Evolutionary conservation across 2,329 filamentous ascomycete genomes (phyloP), one percentile per base, ranked within the genome.

Genomic region (Teratosphaeriaceae sp.): DNA sequence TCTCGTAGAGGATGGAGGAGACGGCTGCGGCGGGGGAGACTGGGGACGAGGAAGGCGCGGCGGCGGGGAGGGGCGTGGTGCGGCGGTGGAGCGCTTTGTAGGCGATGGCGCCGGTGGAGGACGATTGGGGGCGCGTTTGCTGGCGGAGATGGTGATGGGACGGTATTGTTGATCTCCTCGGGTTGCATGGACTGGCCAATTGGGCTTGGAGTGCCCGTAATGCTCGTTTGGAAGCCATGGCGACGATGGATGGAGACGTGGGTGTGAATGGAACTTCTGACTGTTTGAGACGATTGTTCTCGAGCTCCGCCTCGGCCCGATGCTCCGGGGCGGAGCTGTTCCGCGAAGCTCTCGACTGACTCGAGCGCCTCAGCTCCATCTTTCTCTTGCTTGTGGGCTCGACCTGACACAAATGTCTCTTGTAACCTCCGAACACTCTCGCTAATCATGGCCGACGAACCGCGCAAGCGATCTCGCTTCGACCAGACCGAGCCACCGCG

Each of bases 1-100:
- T 97, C 76, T 98, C 92, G 75, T 98, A 98, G 67, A 98, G 85
- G 63, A 98, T 98, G 66, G 90, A 95, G 63, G 88, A 94, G 53
- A 98, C 92, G 54, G 92, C 92, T 15, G 92, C 88, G 56, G 92
- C 89, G 27, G 89, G 89, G 45, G 80, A 80, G 61, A 90, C 94
- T 75, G 88, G 88, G 38, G 55, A 40, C 9, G 88, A 75, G 26
- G 86, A 82, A 21, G 84, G 76, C 43, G 85, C 74, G 52, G 85
- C 75, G 53, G 79, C 82, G 43, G 87, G 85, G 42, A 95, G 85
- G 49, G 89, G 86, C 16, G 86, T 84, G 48, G 90, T 85, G 53
- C 90, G 87, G 59, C 88, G 85, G 63, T 95, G 90, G 50, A 97
- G 79, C 45, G 90, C 88, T 75, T 98, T 98, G 80, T 97, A 97